Evolutionary conservation across 345 rosid genomes (phyloP).

Genomic region (Eucalyptus camaldulensis): DNA sequence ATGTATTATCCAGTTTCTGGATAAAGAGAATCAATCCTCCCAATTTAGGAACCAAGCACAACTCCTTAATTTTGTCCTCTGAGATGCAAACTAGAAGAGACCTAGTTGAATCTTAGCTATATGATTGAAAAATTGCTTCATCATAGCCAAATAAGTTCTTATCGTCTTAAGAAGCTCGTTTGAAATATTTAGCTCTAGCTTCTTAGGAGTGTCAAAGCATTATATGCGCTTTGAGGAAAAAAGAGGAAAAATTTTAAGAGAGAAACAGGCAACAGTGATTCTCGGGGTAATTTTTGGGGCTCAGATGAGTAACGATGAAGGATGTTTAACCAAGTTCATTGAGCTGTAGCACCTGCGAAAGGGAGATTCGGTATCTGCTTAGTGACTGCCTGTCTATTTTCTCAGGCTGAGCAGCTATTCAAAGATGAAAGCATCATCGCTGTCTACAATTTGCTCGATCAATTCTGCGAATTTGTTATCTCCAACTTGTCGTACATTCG

Average conservation of each 20-base stretch:
- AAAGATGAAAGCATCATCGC: slow-evolving; percentile 33
- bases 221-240: neutral
- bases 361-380: neutral
- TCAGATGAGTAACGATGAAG: neutral
- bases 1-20: neutral
- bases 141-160: neutral
- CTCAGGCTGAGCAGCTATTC: slow-evolving; percentile 49
- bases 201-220: neutral
- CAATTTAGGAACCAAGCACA: neutral
- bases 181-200: neutral
- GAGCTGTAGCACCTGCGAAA: neutral
- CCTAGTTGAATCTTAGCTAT: neutral
- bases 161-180: neutral
- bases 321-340: neutral
- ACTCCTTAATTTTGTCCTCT: neutral
- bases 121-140: neutral
- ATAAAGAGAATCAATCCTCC: neutral
- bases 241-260: neutral
- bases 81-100: neutral
- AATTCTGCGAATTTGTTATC: slow-evolving; percentile 48
- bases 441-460: slow-evolving; percentile 41
- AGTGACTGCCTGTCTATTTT: neutral
- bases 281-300: neutral
- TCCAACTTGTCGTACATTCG: slow-evolving; percentile 43
- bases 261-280: neutral